Percentiles rank a stretch among this genome's conserved stretches.
Conservation (phyloP, 768 basidiomycete species). For the Tylopilus vinaceipallidus region DNA sequence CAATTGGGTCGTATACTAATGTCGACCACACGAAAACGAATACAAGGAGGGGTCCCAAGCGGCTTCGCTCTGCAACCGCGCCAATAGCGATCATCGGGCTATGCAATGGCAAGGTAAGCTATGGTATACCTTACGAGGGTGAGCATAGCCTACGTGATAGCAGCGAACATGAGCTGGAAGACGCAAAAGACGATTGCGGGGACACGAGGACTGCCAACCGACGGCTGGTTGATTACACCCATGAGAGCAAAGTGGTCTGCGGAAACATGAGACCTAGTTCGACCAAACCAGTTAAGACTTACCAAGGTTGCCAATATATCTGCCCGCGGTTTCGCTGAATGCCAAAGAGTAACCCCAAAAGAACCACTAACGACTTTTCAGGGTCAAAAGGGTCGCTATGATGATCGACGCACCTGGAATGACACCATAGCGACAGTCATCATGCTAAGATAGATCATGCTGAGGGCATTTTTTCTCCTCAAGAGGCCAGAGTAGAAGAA, state of each 20-base stretch:
- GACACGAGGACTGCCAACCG: conserved; percentile 66
- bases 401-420: conserved; percentile 74
- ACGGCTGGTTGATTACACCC: conserved; percentile 72
- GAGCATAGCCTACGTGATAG: conserved; percentile 61
- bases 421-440: conserved; percentile 75
- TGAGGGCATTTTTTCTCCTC: conserved; percentile 89
- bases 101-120: conserved; percentile 14
- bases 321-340: conserved; percentile 72
- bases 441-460: conserved; percentile 83
- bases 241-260: conserved; percentile 82
- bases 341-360: conserved; percentile 96
- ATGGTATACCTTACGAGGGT: neutral
- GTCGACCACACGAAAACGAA: conserved; percentile 92
- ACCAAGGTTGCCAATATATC: conserved; percentile 88
- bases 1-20: conserved; percentile 90
- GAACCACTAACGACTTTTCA: conserved; percentile 65
- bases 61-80: conserved; percentile 86
- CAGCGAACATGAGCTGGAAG: conserved; percentile 90
- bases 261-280: neutral
- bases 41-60: conserved; percentile 81
- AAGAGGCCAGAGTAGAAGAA: conserved; percentile 91
- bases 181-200: conserved; percentile 77
- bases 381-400: conserved; percentile 7
- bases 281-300: conserved; percentile 23
- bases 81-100: conserved; percentile 89